phyloP scores from a whole-genome alignment of 1,139 yeast species.

The Suhomyces choctaworum region DNA sequence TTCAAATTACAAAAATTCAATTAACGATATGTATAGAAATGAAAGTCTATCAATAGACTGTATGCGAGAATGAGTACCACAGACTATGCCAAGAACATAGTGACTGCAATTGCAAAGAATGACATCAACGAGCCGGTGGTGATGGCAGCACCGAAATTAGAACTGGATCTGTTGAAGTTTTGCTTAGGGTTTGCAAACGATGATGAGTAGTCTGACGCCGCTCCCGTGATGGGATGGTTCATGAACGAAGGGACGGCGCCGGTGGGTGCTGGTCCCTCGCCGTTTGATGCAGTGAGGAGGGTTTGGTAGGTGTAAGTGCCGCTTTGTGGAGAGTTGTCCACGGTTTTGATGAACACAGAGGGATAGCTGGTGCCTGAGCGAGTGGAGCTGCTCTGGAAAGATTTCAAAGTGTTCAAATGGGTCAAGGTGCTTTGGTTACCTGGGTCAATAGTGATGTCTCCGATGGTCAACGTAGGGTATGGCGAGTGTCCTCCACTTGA shows the following conservation, averaged over 20 bases:
- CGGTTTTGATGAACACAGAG: slow-evolving; percentile 12
- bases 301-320: slow-evolving; percentile 1
- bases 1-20: too few relatives aligned
- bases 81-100: slow-evolving; percentile 9
- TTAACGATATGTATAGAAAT: slow-evolving; percentile 3
- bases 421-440: slow-evolving; percentile 6
- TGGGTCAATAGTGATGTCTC: slow-evolving; percentile 6
- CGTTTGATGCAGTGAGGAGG: slow-evolving; percentile 3
- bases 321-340: slow-evolving; percentile 7
- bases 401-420: background rate
- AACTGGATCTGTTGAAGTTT: slow-evolving; percentile 10
- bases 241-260: slow-evolving; percentile 12
- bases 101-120: slow-evolving; percentile 10
- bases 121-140: slow-evolving; percentile 10
- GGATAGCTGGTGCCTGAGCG: slow-evolving; percentile 1
- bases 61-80: slow-evolving; percentile 2
- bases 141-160: slow-evolving; percentile 9
- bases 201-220: slow-evolving; percentile 14
- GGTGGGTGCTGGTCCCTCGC: slow-evolving; percentile 1
- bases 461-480: slow-evolving; percentile 9
- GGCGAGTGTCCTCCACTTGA: slow-evolving; percentile 17
- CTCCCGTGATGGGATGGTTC: slow-evolving; percentile 17
- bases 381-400: slow-evolving; percentile 1
- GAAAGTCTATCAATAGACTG: slow-evolving; percentile 1
- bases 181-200: slow-evolving; percentile 11